phyloP scores from a whole-genome alignment of 1,284 basidiomycete species.

The Cryptococcus depauperatus region DNA sequence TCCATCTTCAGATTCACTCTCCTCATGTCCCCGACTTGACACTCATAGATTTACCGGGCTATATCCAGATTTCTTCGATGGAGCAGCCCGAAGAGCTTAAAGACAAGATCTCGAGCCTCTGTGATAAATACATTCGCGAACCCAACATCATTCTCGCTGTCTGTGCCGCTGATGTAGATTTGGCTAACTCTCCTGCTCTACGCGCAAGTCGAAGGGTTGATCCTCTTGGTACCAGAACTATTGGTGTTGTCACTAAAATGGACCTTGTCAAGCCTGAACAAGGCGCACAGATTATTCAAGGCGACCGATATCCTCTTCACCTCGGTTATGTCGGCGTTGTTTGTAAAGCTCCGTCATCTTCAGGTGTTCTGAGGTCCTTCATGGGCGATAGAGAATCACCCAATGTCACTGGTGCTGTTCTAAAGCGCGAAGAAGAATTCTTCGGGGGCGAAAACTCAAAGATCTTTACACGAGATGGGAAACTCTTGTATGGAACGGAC shows the following conservation, averaged over 20 bases:
- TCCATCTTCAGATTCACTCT: constrained; percentile 93
- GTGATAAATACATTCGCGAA: constrained; percentile 94
- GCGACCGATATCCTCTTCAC: constrained; percentile 93
- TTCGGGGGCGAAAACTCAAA: constrained; percentile 58
- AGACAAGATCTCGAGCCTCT: constrained; percentile 80
- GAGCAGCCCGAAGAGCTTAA: constrained; percentile 94
- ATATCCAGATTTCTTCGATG: constrained; percentile 88
- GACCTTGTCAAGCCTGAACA: constrained; percentile 82
- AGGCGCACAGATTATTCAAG: constrained; percentile 72
- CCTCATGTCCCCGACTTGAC: constrained; percentile 94
- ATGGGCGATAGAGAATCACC: constrained; percentile 33
- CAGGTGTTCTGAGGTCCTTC: constrained; percentile 43
- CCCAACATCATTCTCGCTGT: constrained; percentile 98
- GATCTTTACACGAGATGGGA: constrained; percentile 50
- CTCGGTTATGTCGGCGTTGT: constrained; percentile 98
- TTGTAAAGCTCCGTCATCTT: constrained; percentile 56
- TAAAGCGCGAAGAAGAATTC: constrained; percentile 68
- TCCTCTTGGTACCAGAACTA: constrained; percentile 86
- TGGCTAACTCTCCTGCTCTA: constrained; percentile 94
- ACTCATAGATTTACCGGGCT: constrained; percentile 93
- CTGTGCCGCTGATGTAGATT: constrained; percentile 95
- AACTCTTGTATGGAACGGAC: constrained; percentile 77
- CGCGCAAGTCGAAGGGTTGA: constrained; percentile 89
- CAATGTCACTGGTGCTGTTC: constrained; percentile 52
- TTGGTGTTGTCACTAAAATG: constrained; percentile 99